Conservation (phyloP, 164 flowering plant species). For the Umbilicus rupestris region DNA sequence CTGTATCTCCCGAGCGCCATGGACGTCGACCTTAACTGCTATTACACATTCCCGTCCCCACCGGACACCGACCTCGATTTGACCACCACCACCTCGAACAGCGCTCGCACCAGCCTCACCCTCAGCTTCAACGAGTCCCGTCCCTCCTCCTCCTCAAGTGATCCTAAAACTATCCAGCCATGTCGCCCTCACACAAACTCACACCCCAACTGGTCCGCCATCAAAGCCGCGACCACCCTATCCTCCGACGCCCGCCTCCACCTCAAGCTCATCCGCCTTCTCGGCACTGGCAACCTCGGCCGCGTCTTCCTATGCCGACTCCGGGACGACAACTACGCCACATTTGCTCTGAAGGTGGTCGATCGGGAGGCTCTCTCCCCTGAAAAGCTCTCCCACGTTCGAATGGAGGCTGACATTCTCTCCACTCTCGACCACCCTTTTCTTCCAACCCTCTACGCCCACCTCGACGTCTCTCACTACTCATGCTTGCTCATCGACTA, state of each 20-base stretch:
- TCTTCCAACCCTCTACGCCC: constrained; percentile 77
- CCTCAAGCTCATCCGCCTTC: constrained; percentile 59
- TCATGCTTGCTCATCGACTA: constrained; percentile 71
- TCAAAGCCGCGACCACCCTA: constrained; percentile 49
- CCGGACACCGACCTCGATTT: constrained; percentile 48
- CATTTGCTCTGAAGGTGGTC: constrained; percentile 76
- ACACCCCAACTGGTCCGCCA: constrained; percentile 73
- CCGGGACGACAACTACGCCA: constrained; percentile 34
- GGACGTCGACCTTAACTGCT: background rate
- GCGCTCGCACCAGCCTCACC: constrained; percentile 46
- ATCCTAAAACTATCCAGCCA: constrained; percentile 5
- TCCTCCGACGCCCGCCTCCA: constrained; percentile 50
- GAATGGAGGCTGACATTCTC: constrained; percentile 54
- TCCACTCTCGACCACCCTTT: constrained; percentile 70
- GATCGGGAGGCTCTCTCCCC: constrained; percentile 37
- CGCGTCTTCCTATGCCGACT: constrained; percentile 69
- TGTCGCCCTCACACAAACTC: constrained; percentile 40
- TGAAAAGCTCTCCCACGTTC: constrained; percentile 48
- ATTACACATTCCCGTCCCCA: constrained; percentile 24
- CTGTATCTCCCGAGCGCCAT: background rate
- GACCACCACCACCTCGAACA: constrained; percentile 41
- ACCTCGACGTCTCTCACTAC: constrained; percentile 57
- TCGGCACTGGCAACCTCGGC: constrained; percentile 76
- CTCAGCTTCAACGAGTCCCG: constrained; percentile 64
- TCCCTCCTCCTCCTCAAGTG: constrained; percentile 22